phyloP scores from a whole-genome alignment of 2,329 filamentous ascomycete species.

The Neofusicoccum sp. region DNA sequence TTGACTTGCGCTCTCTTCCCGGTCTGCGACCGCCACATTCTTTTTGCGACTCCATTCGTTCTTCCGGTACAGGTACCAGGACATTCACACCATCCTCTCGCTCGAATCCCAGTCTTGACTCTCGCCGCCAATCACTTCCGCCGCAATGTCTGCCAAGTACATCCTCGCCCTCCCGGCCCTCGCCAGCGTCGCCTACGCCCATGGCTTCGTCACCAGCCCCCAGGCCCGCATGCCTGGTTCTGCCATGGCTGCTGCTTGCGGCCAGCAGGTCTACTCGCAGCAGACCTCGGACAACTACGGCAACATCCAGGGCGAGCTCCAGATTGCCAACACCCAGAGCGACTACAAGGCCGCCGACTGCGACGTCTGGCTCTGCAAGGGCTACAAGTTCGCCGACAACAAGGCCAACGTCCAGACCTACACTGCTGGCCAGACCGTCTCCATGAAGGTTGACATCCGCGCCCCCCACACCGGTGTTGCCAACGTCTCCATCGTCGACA shows the following conservation, averaged over 20 bases:
- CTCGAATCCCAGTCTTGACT: slow-evolving; percentile 14
- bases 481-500: slow-evolving; percentile 63
- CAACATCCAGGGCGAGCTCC: slow-evolving; percentile 59
- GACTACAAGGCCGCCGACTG: slow-evolving; percentile 54
- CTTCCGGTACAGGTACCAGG: slow-evolving; percentile 26
- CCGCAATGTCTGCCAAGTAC: slow-evolving; percentile 43
- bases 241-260: slow-evolving; percentile 57
- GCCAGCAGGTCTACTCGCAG: slow-evolving; percentile 57
- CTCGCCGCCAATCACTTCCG: slow-evolving; percentile 22
- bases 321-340: slow-evolving; percentile 50
- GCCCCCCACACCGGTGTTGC: slow-evolving; percentile 59
- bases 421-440: slow-evolving; percentile 52
- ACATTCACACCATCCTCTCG: slow-evolving; percentile 29
- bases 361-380: slow-evolving; percentile 61
- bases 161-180: slow-evolving; percentile 48
- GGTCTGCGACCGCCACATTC: slow-evolving; percentile 32
- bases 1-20: slow-evolving; percentile 10
- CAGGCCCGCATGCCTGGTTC: slow-evolving; percentile 53
- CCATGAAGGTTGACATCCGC: slow-evolving; percentile 50
- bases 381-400: slow-evolving; percentile 60
- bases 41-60: slow-evolving; percentile 38
- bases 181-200: slow-evolving; percentile 52
- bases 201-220: slow-evolving; percentile 57
- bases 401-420: slow-evolving; percentile 55
- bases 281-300: slow-evolving; percentile 58